phyloP scores from a whole-genome alignment of 2,329 filamentous ascomycete species.

The Colletotrichum destructivum region DNA sequence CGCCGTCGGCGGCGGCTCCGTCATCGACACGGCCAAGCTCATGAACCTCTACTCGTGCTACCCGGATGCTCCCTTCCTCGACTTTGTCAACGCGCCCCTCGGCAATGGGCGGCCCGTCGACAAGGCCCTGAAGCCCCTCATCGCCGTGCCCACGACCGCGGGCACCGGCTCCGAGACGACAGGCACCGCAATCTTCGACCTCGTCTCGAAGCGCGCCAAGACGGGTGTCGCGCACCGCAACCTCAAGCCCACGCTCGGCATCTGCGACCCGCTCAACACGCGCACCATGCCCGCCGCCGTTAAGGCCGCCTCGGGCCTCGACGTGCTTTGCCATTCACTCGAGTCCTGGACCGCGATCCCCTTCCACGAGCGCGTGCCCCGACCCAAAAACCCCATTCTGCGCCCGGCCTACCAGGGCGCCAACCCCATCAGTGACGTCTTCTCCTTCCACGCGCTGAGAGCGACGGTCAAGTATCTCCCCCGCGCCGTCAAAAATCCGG shows the following conservation, averaged over 20 bases:
- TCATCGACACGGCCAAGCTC: slow-evolving; percentile 98
- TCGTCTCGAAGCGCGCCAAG: slow-evolving; percentile 91
- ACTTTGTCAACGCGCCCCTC: slow-evolving; percentile 97
- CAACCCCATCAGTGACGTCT: slow-evolving; percentile 98
- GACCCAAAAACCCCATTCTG: slow-evolving; percentile 90
- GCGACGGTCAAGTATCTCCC: slow-evolving; percentile 94
- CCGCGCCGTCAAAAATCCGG: slow-evolving; percentile 86
- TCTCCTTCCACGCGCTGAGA: slow-evolving; percentile 87
- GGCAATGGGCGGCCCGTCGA: slow-evolving; percentile 87
- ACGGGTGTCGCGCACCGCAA: slow-evolving; percentile 96
- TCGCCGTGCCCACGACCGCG: slow-evolving; percentile 87
- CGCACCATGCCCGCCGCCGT: slow-evolving; percentile 96
- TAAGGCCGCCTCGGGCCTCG: slow-evolving; percentile 90
- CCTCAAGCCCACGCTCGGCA: slow-evolving; percentile 94
- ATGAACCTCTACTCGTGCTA: slow-evolving; percentile 97
- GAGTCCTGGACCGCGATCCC: slow-evolving; percentile 99
- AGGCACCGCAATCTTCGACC: slow-evolving; percentile 97
- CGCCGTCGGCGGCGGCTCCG: slow-evolving; percentile 91
- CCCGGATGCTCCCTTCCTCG: slow-evolving; percentile 92
- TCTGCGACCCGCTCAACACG: slow-evolving; percentile 90
- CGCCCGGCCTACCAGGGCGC: slow-evolving; percentile 96
- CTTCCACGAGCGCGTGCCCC: slow-evolving; percentile 86
- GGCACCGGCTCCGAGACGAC: slow-evolving; percentile 95
- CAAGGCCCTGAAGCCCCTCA: slow-evolving; percentile 79
- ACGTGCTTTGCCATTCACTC: slow-evolving; percentile 94